Conservation (phyloP, 352 stramenopile genomes). For the Phytopythium delawarense region DNA sequence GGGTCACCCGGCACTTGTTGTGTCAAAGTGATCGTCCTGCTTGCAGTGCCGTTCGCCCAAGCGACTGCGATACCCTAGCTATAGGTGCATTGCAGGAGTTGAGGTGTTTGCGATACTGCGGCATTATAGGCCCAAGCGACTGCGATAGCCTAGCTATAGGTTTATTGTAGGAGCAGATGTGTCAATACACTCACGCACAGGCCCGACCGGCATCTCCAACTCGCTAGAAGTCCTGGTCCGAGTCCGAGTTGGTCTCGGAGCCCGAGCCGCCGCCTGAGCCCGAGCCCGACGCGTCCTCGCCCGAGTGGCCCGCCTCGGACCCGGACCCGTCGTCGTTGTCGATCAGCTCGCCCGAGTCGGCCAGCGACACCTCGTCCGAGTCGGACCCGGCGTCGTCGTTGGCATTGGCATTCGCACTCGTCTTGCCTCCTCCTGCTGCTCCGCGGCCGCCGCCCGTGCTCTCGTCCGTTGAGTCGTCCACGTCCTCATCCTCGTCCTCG, state of each 20-base stretch:
- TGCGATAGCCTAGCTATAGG: no score
- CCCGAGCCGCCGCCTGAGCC: slow-evolving; percentile 51
- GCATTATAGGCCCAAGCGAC: no score
- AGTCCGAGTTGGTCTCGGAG: slow-evolving; percentile 75
- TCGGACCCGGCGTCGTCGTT: slow-evolving; percentile 34
- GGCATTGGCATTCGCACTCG: no score
- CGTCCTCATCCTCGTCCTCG: slow-evolving; percentile 35
- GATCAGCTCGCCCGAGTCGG: slow-evolving; percentile 78
- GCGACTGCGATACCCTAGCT: no score
- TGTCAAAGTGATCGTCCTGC: no score
- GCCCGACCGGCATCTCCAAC: no score
- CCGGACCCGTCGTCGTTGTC: slow-evolving; percentile 80
- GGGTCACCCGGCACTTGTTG: no score
- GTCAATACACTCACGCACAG: not conserved
- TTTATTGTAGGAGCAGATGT: no score
- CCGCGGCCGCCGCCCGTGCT: slow-evolving; percentile 21
- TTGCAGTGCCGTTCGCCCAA: no score
- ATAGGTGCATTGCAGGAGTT: no score
- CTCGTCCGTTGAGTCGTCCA: slow-evolving; percentile 51
- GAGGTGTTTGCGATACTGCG: no score
- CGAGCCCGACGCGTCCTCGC: slow-evolving; percentile 31
- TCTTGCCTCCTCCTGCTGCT: slow-evolving; percentile 7
- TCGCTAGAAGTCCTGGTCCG: slow-evolving; percentile 75
- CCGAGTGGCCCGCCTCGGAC: slow-evolving; percentile 41
- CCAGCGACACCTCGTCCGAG: slow-evolving; percentile 80